Evolutionary conservation across 2,329 filamentous ascomycete genomes (phyloP).

Genomic region (Ophiosphaerella herpotricha): DNA sequence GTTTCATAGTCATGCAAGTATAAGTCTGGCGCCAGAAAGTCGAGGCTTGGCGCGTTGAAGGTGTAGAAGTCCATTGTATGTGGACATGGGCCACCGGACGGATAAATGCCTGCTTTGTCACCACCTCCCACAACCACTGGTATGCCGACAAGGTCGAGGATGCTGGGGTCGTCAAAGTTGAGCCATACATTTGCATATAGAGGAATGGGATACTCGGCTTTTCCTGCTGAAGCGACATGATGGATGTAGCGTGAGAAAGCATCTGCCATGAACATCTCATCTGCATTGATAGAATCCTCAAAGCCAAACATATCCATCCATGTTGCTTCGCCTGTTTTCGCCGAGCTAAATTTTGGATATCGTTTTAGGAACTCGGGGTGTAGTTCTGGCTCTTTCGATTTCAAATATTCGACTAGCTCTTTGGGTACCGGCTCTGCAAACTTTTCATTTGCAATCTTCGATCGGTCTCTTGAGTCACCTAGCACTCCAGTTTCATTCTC

Average conservation of each 20-base stretch:
- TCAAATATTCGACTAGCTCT: conserved; percentile 41
- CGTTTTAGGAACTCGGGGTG: conserved; percentile 35
- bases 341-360: conserved; percentile 25
- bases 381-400: conserved; percentile 11
- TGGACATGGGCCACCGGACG: conserved; percentile 52
- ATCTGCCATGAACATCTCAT: conserved; percentile 58
- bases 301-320: conserved; percentile 52
- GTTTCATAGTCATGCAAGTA: conserved; percentile 56
- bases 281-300: conserved; percentile 36
- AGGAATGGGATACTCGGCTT: conserved; percentile 49
- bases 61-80: conserved; percentile 54
- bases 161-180: conserved; percentile 39
- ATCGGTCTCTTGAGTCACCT: conserved; percentile 58
- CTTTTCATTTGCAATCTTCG: conserved; percentile 46
- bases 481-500: conserved; percentile 61
- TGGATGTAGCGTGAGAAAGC: conserved; percentile 51
- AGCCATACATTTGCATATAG: conserved; percentile 56
- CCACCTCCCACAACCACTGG: conserved; percentile 52
- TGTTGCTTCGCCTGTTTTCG: conserved; percentile 18
- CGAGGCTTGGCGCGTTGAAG: conserved; percentile 49
- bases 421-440: conserved; percentile 48
- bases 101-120: conserved; percentile 51
- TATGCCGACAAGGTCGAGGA: conserved; percentile 36
- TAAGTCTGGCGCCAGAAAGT: conserved; percentile 55
- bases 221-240: conserved; percentile 49